phyloP scores from a whole-genome alignment of 1,139 yeast species.

The Meyerozyma carpophila region DNA sequence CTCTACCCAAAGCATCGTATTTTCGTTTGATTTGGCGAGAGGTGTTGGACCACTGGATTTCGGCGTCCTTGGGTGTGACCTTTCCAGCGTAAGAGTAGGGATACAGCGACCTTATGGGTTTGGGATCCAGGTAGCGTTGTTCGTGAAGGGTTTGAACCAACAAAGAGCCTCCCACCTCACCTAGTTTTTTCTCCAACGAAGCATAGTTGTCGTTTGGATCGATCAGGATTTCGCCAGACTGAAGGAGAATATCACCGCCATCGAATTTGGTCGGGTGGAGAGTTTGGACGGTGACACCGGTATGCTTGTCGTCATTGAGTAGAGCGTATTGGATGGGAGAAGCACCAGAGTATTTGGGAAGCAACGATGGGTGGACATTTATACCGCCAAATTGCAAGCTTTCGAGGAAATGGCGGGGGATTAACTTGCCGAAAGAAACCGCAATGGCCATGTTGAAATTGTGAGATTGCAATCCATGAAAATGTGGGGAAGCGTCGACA shows the following conservation, averaged over 20 bases:
- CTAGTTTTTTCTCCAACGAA: conserved; percentile 44
- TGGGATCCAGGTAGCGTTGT: conserved; percentile 22
- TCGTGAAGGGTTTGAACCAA: conserved; percentile 41
- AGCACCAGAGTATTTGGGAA: conserved; percentile 82
- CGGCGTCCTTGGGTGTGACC: conserved; percentile 34
- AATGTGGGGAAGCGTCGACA: conserved; percentile 58
- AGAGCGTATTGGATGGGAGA: conserved; percentile 85
- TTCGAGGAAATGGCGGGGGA: conserved; percentile 56
- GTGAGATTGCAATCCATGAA: conserved; percentile 21
- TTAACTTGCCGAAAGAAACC: conserved; percentile 80
- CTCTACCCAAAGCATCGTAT: conserved; percentile 54
- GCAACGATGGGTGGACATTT: conserved; percentile 88
- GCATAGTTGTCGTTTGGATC: conserved; percentile 34
- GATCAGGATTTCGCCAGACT: conserved; percentile 41
- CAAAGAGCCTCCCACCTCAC: conserved; percentile 54
- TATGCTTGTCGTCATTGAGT: conserved; percentile 50
- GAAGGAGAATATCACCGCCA: conserved; percentile 65
- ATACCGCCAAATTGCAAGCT: conserved; percentile 59
- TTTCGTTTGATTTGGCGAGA: conserved; percentile 39
- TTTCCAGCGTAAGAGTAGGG: conserved; percentile 55
- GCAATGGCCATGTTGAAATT: conserved; percentile 69
- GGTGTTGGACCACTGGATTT: conserved; percentile 42
- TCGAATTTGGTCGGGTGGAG: conserved; percentile 86
- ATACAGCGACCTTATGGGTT: conserved; percentile 17
- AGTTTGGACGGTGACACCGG: conserved; percentile 90